Evolutionary conservation across 2,329 filamentous ascomycete genomes (phyloP), one percentile per base, ranked within the genome.

Genomic region (Hypomyces rosellus): DNA sequence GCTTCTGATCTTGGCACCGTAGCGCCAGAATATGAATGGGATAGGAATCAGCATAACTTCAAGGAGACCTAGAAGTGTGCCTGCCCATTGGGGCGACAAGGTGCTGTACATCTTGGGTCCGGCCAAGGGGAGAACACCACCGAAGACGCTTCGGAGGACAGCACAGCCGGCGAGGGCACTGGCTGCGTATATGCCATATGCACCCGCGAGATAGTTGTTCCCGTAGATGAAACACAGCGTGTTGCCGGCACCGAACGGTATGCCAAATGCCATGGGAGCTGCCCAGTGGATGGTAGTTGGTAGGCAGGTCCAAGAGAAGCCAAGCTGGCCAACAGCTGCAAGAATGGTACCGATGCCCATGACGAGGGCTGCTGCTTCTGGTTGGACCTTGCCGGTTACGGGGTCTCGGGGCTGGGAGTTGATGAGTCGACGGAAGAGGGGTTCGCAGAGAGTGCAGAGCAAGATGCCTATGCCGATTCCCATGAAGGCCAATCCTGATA

Each of bases 271-370:
- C 45, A 95, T 85, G 1, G 88, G 86, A 16, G 82, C 75, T n/a
- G 89, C 82, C 85, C 88, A 95, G 64, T 89, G 90, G 33, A 95
- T 88, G 4, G 80, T 78, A 0, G 69, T 71, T 0, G 90, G 90
- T 0, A 89, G 80, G 54, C 85, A 90, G 0, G 90, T 95, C 89
- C 89, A 96, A 0, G 88, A 82, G 62, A 96, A 96, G 65, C 85
- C 86, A 20, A 96, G 78, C 66, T 96, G 85, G 14, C 90, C 91
- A 3, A 88, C 66, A 0, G 89, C 86, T 0, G 87, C 82, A 1
- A 89, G 71, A 1, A 95, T 64, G 0, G 88, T 81, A 3, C 86
- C 88, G 22, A 95, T 80, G 58, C 85, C 88, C 61, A 96, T 86
- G 50, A 93, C 78, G 39, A 82, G 80, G 4, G 92, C 88, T 56